Evolutionary conservation across 306 rosid species (phyloP), one percentile per base, ranked within the genome.

Genomic region (Clitoria ternatea): DNA sequence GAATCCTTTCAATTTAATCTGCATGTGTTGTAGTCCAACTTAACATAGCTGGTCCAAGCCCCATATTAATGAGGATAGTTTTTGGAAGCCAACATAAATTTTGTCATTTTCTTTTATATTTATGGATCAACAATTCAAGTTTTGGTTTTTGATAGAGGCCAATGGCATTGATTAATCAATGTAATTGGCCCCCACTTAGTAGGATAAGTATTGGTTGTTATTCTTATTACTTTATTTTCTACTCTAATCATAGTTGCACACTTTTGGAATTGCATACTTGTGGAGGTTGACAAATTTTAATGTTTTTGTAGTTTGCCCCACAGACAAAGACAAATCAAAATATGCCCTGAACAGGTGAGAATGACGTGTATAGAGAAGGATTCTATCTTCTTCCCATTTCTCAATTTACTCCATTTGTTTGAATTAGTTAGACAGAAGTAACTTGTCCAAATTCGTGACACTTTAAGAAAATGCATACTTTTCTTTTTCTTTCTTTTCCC

Each of bases 241-340:
- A 36, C 59, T 37, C 23, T 79, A 66, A 36, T 55, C 12, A 65
- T 53, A 27, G 64, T 57, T 72, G 75, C 57, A 57, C 42, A 30
- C 50, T 33, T 62, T 55, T 64, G 69, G 57, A 66, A 71, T 63
- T 78, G 47, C 55, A 27, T 52, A 64, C 42, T 39, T 42, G 36
- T 78, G 55, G 61, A 65, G 47, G 61, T 42, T 71, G 70, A 73
- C 49, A 61, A 65, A 33, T 72, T 72, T 54, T 47, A 57, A 56
- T 56, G 49, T 45, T 70, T 4, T 65, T 72, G 65, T 56, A 63
- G 69, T 74, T 56, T 53, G 36, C 49, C 26, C 80, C 35, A 76
- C 67, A 42, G 80, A 76, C 39, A 76, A 40, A 49, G 81, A 61
- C 72, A 77, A 70, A 70, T 61, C 35, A 61, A 72, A 77, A 69